Conservation (phyloP, 2,329 filamentous ascomycete genomes). For the Apiospora aurea region DNA sequence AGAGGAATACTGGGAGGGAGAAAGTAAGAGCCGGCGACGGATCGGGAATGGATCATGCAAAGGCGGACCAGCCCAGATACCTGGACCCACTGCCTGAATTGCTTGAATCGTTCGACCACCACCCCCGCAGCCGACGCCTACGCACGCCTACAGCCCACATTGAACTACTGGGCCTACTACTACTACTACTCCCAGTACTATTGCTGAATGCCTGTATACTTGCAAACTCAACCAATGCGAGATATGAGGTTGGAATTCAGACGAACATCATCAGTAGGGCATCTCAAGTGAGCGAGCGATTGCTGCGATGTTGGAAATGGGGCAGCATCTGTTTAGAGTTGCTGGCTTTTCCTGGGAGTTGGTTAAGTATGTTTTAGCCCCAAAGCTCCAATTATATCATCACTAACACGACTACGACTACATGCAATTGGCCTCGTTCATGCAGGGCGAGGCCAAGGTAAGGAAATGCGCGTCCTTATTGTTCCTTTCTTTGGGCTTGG, state of each 20-base stretch:
- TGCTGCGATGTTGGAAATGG: neutral
- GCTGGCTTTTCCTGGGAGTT: neutral
- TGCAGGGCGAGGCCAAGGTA: neutral
- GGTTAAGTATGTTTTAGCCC: slow-evolving; percentile 1
- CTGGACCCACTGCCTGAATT: slow-evolving; percentile 21
- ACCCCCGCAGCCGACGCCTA: slow-evolving; percentile 7
- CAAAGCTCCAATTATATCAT: slow-evolving; percentile 11
- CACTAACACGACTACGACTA: neutral
- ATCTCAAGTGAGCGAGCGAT: neutral
- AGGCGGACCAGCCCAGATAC: slow-evolving; percentile 21
- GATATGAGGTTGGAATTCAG: too few species aligned
- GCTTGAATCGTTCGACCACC: slow-evolving; percentile 21
- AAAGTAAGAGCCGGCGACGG: slow-evolving; percentile 21
- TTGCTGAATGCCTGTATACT: neutral
- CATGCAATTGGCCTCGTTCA: slow-evolving; percentile 1
- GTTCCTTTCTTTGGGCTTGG: neutral
- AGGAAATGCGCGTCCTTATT: neutral
- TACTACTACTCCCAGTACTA: neutral
- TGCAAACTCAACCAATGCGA: too few species aligned
- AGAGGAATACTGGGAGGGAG: slow-evolving; percentile 16
- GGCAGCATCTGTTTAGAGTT: slow-evolving; percentile 4
- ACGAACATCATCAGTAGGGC: too few species aligned
- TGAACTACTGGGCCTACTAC: neutral
- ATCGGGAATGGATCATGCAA: slow-evolving; percentile 21
- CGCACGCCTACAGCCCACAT: neutral